Percentiles rank a stretch among this genome's conserved stretches.
Conservation (phyloP, 768 basidiomycete species). For the Lenzites betulinus region DNA sequence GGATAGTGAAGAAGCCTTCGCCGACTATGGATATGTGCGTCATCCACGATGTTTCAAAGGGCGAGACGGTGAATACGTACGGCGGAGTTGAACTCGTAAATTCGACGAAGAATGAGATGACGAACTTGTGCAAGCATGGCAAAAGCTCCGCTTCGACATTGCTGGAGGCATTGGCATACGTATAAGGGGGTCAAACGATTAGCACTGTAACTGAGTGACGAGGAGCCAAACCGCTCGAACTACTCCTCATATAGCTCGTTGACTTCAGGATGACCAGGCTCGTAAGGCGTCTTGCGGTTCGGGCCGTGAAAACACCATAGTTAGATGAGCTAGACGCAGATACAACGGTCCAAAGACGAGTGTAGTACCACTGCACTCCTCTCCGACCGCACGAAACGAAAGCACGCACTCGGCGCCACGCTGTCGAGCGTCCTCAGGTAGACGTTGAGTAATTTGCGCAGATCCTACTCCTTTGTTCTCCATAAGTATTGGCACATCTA, state of each 20-base stretch:
- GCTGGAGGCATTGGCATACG: not conserved
- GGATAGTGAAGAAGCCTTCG: constrained; percentile 45
- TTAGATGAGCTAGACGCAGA: constrained; percentile 33
- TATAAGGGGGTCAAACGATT: no score
- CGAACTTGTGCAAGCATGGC: constrained; percentile 45
- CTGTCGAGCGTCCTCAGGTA: constrained; percentile 48
- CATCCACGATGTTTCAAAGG: not conserved
- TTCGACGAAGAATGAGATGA: constrained; percentile 44
- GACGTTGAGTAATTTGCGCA: constrained; percentile 37
- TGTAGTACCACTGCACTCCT: no score
- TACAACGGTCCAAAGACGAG: not conserved
- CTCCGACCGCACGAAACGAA: not conserved
- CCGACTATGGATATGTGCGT: constrained; percentile 29
- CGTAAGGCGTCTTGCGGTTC: constrained; percentile 46
- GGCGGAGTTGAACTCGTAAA: constrained; percentile 42
- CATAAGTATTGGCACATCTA: no score
- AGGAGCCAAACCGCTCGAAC: constrained; percentile 45
- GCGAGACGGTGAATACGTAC: constrained; percentile 27
- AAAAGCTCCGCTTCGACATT: constrained; percentile 42
- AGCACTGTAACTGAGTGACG: no score
- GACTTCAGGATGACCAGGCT: constrained; percentile 48
- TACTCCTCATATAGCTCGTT: constrained; percentile 52
- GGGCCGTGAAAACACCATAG: constrained; percentile 53
- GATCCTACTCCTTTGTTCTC: no score
- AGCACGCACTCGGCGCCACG: constrained; percentile 45